These are phyloP conservation scores for Cinnamomum chago DNA, from an alignment of 164 flowering plant genomes.

Conservation along the genomic window DNA sequence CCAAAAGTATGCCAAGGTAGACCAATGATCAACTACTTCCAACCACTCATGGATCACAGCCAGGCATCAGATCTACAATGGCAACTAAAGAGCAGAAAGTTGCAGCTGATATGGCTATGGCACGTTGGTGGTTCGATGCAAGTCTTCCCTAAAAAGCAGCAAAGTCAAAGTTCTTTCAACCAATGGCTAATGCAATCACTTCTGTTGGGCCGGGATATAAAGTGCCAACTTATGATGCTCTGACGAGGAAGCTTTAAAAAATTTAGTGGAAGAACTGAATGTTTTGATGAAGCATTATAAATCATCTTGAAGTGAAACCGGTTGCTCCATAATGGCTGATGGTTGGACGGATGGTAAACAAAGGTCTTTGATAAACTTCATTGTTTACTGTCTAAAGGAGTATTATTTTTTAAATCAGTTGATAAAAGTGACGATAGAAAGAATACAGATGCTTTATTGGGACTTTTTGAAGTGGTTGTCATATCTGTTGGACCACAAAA, in stretches of 20 bases:
- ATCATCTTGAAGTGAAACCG: background rate
- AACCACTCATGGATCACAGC: background rate
- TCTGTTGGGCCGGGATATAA: background rate
- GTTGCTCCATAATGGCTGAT: background rate
- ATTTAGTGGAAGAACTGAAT: too few species aligned
- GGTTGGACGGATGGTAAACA: background rate
- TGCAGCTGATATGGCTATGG: background rate
- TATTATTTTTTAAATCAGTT: background rate
- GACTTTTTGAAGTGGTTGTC: too few species aligned
- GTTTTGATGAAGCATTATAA: too few species aligned
- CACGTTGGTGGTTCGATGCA: background rate
- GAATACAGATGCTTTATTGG: too few species aligned
- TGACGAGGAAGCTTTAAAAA: background rate
- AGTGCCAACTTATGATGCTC: background rate
- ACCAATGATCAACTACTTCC: background rate
- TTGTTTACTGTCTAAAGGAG: background rate
- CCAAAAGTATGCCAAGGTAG: too few species aligned
- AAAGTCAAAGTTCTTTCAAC: background rate
- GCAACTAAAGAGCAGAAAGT: background rate
- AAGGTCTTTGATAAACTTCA: background rate
- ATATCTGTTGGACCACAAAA: too few species aligned
- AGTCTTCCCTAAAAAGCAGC: background rate
- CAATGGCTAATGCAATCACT: background rate
- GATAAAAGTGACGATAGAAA: background rate
- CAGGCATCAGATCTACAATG: background rate